phyloP scores from a whole-genome alignment of 176 grass and related monocot genomes.

The Puccinellia tenuiflora region DNA sequence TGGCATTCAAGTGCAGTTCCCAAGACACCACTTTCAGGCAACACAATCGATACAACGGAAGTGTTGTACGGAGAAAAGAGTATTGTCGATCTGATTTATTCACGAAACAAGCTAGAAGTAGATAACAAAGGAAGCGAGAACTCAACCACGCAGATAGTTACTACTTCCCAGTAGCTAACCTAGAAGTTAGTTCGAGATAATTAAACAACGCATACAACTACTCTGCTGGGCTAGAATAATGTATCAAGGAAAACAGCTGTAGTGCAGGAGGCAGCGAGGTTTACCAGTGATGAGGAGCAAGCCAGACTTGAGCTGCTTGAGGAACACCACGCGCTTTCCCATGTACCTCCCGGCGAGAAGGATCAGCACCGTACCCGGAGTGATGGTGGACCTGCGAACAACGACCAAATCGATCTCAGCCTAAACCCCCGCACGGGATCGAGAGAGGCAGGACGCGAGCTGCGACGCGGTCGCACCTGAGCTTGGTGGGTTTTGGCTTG shows the following conservation, averaged over 20 bases:
- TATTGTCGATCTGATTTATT: neutral
- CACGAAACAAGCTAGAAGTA: too few relatives aligned
- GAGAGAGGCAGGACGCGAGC: neutral
- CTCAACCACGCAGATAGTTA: neutral
- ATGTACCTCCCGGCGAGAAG: constrained; percentile 90
- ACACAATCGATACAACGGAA: neutral
- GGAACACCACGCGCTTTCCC: constrained; percentile 96
- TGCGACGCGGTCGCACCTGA: constrained; percentile 60
- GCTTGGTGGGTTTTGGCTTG: constrained; percentile 84
- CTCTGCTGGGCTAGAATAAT: neutral
- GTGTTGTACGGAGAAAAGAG: neutral
- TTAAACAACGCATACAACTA: neutral
- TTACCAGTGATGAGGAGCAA: constrained; percentile 84
- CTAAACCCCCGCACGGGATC: neutral
- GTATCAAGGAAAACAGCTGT: neutral
- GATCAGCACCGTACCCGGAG: constrained; percentile 89
- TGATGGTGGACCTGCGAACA: constrained; percentile 59
- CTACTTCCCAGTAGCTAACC: neutral
- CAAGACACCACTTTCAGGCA: neutral
- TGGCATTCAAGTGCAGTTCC: neutral
- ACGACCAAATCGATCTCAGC: neutral
- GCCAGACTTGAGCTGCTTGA: constrained; percentile 92
- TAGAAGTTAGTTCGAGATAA: neutral
- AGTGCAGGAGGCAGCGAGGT: too few relatives aligned
- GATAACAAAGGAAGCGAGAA: neutral